Conservation (phyloP, 345 rosid species). For the Crucihimalaya himalaica region DNA sequence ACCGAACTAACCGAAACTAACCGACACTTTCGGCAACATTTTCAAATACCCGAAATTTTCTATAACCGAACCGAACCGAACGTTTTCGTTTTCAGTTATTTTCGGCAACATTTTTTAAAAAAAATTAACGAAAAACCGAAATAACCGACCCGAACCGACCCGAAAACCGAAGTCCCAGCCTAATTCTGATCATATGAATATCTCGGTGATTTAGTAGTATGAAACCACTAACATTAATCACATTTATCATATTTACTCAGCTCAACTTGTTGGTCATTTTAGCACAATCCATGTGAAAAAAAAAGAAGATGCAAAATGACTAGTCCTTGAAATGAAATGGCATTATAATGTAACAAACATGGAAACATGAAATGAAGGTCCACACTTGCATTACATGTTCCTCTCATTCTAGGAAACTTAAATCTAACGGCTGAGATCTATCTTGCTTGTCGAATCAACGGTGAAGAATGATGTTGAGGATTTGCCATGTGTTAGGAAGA, state of each 20-base stretch:
- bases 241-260: neutral
- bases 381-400: constrained; percentile 19
- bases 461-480: constrained; percentile 10
- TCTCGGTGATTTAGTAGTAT: neutral
- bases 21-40: too few species aligned
- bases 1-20: too few species aligned
- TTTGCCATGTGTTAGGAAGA: constrained; percentile 33
- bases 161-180: too few species aligned
- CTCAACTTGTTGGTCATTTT: constrained; percentile 22
- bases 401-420: neutral
- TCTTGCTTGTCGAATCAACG: constrained; percentile 5
- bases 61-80: too few species aligned
- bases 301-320: neutral
- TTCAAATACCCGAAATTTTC: too few species aligned
- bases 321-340: neutral
- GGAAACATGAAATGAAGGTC: constrained; percentile 22
- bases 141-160: too few species aligned
- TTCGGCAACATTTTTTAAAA: too few species aligned
- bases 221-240: neutral
- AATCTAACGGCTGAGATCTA: constrained; percentile 12
- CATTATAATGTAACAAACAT: constrained; percentile 20
- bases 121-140: too few species aligned
- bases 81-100: too few species aligned
- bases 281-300: constrained; percentile 3
- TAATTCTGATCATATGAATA: neutral